These are phyloP conservation scores for Hypoxylon sp. DNA, from an alignment of 2,329 filamentous ascomycete genomes.

Conservation along the genomic window DNA sequence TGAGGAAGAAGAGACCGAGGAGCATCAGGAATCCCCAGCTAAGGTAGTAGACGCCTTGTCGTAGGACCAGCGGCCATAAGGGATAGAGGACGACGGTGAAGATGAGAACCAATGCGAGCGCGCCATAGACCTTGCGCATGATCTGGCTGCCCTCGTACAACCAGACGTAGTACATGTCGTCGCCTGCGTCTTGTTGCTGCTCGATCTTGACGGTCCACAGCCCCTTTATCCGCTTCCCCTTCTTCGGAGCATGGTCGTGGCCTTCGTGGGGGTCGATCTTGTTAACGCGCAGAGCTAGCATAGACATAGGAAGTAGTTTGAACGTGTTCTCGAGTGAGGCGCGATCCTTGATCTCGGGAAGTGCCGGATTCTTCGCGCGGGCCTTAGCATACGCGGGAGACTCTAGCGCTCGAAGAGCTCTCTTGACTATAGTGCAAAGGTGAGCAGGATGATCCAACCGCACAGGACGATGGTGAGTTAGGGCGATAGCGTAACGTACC, in stretches of 20 bases:
- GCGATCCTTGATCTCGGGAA: slow-evolving; percentile 88
- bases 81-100: slow-evolving; percentile 94
- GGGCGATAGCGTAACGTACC: slow-evolving; percentile 60
- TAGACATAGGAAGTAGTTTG: slow-evolving; percentile 92
- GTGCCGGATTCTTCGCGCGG: slow-evolving; percentile 84
- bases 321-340: slow-evolving; percentile 91
- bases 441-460: slow-evolving; percentile 11
- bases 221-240: slow-evolving; percentile 90
- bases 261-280: slow-evolving; percentile 82
- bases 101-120: slow-evolving; percentile 80
- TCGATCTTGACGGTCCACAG: slow-evolving; percentile 96
- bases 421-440: slow-evolving; percentile 73
- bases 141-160: slow-evolving; percentile 93
- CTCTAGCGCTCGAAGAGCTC: slow-evolving; percentile 87
- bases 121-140: slow-evolving; percentile 92
- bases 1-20: slow-evolving; percentile 92
- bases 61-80: slow-evolving; percentile 89
- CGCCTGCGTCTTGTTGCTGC: slow-evolving; percentile 87
- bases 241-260: slow-evolving; percentile 75
- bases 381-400: slow-evolving; percentile 91
- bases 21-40: slow-evolving; percentile 92
- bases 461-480: not conserved
- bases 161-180: slow-evolving; percentile 96
- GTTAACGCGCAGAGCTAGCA: slow-evolving; percentile 87
- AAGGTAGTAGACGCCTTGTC: slow-evolving; percentile 95